Conservation (phyloP, 2,329 filamentous ascomycete species). For the Aspergillus sp. region DNA sequence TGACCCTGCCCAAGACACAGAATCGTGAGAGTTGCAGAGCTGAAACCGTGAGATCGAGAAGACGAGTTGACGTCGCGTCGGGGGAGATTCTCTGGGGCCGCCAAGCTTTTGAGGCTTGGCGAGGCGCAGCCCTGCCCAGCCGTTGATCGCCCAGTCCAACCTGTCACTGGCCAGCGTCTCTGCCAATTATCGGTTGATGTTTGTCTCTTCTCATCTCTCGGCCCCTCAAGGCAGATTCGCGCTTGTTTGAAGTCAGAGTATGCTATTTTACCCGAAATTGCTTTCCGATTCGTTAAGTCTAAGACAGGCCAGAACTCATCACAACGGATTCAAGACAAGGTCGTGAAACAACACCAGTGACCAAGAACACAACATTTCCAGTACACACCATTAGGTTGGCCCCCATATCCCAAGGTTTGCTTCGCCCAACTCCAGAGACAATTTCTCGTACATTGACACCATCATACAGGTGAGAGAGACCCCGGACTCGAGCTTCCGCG, state of each 20-base stretch:
- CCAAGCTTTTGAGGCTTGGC: conserved; percentile 15
- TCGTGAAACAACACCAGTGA: neutral
- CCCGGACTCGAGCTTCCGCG: neutral
- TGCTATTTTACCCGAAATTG: neutral
- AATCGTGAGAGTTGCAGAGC: neutral
- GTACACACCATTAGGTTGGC: neutral
- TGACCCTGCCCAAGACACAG: neutral
- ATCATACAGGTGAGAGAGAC: neutral
- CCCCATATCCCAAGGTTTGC: neutral
- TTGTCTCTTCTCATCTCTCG: no score
- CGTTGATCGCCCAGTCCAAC: no score
- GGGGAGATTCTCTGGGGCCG: neutral
- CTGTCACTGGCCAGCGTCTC: no score
- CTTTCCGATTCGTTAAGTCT: neutral
- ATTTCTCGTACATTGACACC: neutral
- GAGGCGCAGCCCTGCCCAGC: conserved; percentile 14
- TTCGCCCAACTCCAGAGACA: neutral
- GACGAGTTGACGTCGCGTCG: neutral
- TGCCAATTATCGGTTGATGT: no score
- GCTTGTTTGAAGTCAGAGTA: neutral
- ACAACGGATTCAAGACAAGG: neutral
- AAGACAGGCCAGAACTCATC: neutral
- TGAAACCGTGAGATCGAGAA: neutral
- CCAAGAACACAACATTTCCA: neutral
- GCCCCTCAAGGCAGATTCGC: neutral